A percentile compares a stretch with the other conserved stretches of the same genome.
phyloP scores from a whole-genome alignment of 345 rosid species.

The Cardiospermum halicacabum region DNA sequence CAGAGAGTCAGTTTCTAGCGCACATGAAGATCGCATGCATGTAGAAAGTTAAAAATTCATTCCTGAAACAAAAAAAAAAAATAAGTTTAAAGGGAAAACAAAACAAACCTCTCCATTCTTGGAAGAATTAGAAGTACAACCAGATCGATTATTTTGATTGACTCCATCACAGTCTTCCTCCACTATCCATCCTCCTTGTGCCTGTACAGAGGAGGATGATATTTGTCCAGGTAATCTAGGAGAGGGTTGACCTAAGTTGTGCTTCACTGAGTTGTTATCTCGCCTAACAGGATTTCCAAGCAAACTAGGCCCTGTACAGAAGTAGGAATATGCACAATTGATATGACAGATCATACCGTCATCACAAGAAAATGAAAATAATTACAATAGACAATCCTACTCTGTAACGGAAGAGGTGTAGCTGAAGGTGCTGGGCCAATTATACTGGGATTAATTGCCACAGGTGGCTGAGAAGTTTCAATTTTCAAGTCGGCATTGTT shows the following conservation, averaged over 20 bases:
- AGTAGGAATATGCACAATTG: neutral
- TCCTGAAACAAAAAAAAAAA: slow-evolving; percentile 9
- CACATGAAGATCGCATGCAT: neutral
- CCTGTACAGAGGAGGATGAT: slow-evolving; percentile 33
- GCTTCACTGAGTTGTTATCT: slow-evolving; percentile 46
- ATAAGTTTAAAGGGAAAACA: slow-evolving; percentile 9
- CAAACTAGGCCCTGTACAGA: slow-evolving; percentile 67
- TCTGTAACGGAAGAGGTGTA: slow-evolving; percentile 50
- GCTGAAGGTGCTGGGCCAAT: slow-evolving; percentile 37
- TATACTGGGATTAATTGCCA: slow-evolving; percentile 38
- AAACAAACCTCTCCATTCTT: slow-evolving; percentile 73
- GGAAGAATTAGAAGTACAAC: slow-evolving; percentile 35
- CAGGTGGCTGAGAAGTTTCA: slow-evolving; percentile 56
- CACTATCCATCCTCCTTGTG: slow-evolving; percentile 68
- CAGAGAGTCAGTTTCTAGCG: slow-evolving; percentile 2
- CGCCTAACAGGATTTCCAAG: slow-evolving; percentile 78
- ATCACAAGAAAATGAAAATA: neutral
- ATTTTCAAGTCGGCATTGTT: slow-evolving; percentile 47
- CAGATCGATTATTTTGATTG: slow-evolving; percentile 25
- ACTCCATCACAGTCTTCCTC: slow-evolving; percentile 52
- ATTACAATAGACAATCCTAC: slow-evolving; percentile 38
- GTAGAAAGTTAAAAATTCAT: neutral
- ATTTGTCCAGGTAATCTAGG: slow-evolving; percentile 50
- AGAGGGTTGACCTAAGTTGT: slow-evolving; percentile 59
- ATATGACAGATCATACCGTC: slow-evolving; percentile 9